These are phyloP conservation scores for Mucor irregularis DNA, from an alignment of 371 early-diverging fungal species.

Conservation along the genomic window DNA sequence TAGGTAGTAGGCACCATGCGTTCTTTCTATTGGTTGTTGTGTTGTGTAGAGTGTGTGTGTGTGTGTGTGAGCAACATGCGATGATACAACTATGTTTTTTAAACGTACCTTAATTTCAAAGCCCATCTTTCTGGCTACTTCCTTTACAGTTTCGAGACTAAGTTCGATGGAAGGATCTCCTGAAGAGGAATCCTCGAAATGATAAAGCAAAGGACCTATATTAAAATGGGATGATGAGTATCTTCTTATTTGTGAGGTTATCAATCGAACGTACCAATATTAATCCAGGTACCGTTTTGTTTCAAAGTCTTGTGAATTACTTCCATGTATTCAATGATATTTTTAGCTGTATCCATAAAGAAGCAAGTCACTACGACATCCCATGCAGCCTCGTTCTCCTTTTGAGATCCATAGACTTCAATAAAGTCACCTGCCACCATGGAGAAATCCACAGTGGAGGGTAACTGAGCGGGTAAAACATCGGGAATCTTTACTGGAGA, in stretches of 20 bases:
- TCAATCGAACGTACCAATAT: too few species aligned
- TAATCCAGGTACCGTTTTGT: slow-evolving; percentile 93
- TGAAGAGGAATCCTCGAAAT: slow-evolving; percentile 80
- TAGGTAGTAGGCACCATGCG: slow-evolving; percentile 24
- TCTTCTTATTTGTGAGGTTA: neutral
- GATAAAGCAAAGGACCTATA: slow-evolving; percentile 88
- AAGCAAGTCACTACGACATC: slow-evolving; percentile 92
- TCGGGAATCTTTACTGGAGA: slow-evolving; percentile 80
- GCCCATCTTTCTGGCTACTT: slow-evolving; percentile 64
- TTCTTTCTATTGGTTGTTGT: slow-evolving; percentile 64
- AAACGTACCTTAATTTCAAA: slow-evolving; percentile 68
- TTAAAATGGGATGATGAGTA: neutral
- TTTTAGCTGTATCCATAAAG: slow-evolving; percentile 96
- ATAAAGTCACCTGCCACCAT: slow-evolving; percentile 97
- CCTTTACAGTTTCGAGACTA: slow-evolving; percentile 79
- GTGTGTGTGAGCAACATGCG: neutral
- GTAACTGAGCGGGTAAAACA: slow-evolving; percentile 66
- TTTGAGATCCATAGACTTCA: slow-evolving; percentile 74
- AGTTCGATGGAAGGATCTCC: slow-evolving; percentile 84
- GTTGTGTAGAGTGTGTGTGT: neutral
- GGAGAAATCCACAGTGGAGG: slow-evolving; percentile 78
- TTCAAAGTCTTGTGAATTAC: slow-evolving; percentile 75
- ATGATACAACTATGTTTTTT: too few species aligned
- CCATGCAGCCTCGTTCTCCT: slow-evolving; percentile 69
- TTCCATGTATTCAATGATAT: slow-evolving; percentile 85